A percentile compares a stretch with the other conserved stretches of the same genome.
Conservation (phyloP, 1,284 basidiomycete species). For the Calocybe gambosa region DNA sequence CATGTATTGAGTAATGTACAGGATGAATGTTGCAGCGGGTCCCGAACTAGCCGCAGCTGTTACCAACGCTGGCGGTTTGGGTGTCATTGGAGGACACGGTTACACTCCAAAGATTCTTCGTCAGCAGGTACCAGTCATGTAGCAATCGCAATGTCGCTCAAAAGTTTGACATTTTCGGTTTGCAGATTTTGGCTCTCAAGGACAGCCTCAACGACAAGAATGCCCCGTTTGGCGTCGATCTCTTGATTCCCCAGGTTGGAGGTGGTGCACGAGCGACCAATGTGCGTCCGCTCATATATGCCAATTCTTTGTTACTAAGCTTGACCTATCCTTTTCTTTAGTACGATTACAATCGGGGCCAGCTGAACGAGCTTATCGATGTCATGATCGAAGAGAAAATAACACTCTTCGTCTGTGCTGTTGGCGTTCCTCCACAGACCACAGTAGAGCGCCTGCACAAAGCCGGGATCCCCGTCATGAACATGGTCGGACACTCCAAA, state of each 20-base stretch:
- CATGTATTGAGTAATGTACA: constrained; percentile 22
- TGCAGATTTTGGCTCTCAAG: constrained; percentile 71
- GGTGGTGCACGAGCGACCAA: constrained; percentile 83
- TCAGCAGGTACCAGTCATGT: constrained; percentile 42
- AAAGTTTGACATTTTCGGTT: constrained; percentile 12
- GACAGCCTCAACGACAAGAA: constrained; percentile 60
- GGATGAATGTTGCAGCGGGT: constrained; percentile 87
- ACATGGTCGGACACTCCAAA: constrained; percentile 89
- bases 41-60: constrained; percentile 85
- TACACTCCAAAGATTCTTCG: constrained; percentile 73
- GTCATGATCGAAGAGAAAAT: constrained; percentile 86
- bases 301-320: neutral
- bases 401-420: constrained; percentile 79
- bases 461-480: constrained; percentile 81
- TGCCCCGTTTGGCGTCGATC: constrained; percentile 82
- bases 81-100: constrained; percentile 83
- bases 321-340: constrained; percentile 20
- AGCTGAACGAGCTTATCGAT: constrained; percentile 73
- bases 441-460: constrained; percentile 76
- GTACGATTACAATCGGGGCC: constrained; percentile 79
- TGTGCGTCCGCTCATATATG: constrained; percentile 33
- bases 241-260: constrained; percentile 79
- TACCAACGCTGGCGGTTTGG: constrained; percentile 81
- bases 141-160: no score
- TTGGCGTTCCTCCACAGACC: constrained; percentile 76